Evolutionary conservation across 331 rosid genomes (phyloP), one percentile per base, ranked within the genome.

Genomic region (Quercus tomentella): DNA sequence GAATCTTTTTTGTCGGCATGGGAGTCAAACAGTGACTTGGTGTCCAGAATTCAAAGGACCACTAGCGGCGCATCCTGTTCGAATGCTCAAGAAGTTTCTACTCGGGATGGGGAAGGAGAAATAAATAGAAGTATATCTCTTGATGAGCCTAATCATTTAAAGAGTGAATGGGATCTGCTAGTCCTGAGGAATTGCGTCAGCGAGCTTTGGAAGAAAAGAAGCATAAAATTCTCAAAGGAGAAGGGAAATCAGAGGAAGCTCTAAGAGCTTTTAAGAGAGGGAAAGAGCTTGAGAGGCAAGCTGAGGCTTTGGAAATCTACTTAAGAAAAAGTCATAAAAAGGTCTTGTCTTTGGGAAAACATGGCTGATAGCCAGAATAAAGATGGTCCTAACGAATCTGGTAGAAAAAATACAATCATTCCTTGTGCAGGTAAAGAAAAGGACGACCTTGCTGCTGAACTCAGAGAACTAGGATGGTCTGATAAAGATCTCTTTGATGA

Each of bases 201-300:
- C 93, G 79, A 86, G 98, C 98, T 79, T 55, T 88, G 89, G 97
- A 91, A 21, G 98, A 93, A 76, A 95, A 93, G 76, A 89, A 87
- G 83, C 90, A 93, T 71, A 95, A 81, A 83, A 77, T 84, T 82
- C 87, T 95, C 35, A 95, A 95, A 90, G 97, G 93, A 76, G 96
- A 93, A 77, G 91, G 97, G 55, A 95, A 93, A 78, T 73, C 93
- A 67, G 90, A 78, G 80, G 99, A 95, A 82, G 99, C 97, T 70
- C 80, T 95, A 72, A 88, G 73, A 89, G 91, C 97, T 75, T 95
- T 93, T 80, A 93, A 95, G 92, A 90, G 92, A 87, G 96, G 96
- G 73, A 95, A 95, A 87, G 99, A 95, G 87, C 96, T 95, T 74
- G 99, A 93, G 84, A 90, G 97, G 92, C 94, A 93, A 89, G 99